Percentiles rank a stretch among this genome's conserved stretches.
Evolutionary conservation across 2,329 filamentous ascomycete genomes (phyloP).

Genomic region (Sporothrix euskadiensis): DNA sequence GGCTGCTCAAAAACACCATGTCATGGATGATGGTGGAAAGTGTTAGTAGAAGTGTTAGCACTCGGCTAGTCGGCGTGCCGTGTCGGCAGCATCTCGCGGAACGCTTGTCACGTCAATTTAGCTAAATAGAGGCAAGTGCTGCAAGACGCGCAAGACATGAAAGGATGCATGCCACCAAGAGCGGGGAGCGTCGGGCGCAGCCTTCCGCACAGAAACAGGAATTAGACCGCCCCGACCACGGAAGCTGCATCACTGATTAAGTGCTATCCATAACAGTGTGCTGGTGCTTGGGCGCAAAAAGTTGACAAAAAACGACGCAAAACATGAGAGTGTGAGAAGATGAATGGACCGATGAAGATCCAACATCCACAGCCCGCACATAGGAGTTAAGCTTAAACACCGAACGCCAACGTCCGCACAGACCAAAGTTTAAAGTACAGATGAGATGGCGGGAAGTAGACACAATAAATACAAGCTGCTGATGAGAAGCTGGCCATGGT

Average conservation of each 20-base stretch:
- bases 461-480: background rate
- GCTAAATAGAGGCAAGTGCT: slow-evolving; percentile 3
- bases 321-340: background rate
- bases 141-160: background rate
- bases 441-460: background rate
- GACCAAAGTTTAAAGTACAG: background rate
- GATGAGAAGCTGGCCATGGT: too few species aligned
- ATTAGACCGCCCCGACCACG: background rate
- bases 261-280: background rate
- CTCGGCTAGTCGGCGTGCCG: slow-evolving; percentile 4
- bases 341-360: background rate
- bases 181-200: background rate
- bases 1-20: background rate
- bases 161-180: background rate
- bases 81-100: slow-evolving; percentile 6
- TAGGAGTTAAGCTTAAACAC: background rate
- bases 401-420: background rate
- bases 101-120: background rate
- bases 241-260: background rate
- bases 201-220: background rate
- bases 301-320: background rate
- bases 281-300: background rate
- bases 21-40: background rate
- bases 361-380: background rate
- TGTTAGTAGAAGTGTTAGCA: background rate